Evolutionary conservation across 805 yeast genomes (phyloP).

Genomic region (Kazachstania martiniae): DNA sequence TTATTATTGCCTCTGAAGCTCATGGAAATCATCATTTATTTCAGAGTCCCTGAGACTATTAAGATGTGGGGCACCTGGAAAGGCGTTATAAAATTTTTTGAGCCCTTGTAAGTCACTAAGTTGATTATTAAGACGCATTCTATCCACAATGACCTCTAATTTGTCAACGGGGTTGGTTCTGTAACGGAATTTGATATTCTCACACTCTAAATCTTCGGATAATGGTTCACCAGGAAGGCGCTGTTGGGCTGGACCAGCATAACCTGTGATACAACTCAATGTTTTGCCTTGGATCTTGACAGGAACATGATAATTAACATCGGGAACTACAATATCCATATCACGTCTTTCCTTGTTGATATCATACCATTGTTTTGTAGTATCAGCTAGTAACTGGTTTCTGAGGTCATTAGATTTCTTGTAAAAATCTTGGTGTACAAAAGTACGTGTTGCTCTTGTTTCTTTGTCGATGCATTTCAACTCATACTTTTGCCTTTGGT

Average conservation of each 20-base stretch:
- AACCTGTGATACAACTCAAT: constrained; percentile 28
- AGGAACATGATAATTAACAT: constrained; percentile 39
- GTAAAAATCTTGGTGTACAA: constrained; percentile 73
- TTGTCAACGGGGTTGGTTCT: constrained; percentile 32
- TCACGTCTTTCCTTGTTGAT: constrained; percentile 80
- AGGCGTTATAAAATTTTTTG: constrained; percentile 48
- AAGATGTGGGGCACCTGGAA: constrained; percentile 74
- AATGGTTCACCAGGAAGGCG: constrained; percentile 23
- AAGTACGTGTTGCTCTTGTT: constrained; percentile 67
- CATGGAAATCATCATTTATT: constrained; percentile 51
- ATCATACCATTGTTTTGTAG: constrained; percentile 85
- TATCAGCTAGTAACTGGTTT: constrained; percentile 49
- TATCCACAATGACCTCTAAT: constrained; percentile 45
- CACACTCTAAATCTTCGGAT: constrained; percentile 32
- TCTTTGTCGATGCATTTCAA: constrained; percentile 69
- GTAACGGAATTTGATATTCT: constrained; percentile 32
- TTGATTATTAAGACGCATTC: constrained; percentile 58
- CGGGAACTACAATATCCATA: constrained; percentile 45
- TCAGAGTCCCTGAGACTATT: constrained; percentile 61
- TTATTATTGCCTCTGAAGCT: too few species aligned
- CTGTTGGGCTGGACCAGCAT: constrained; percentile 28
- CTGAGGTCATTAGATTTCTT: constrained; percentile 60
- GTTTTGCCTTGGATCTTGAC: constrained; percentile 25
- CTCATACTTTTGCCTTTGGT: constrained; percentile 48
- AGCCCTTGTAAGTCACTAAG: constrained; percentile 62